Percentiles rank a stretch among this genome's conserved stretches.
Conservation (phyloP, 2,329 filamentous ascomycete species). For the Aspergillus sp. region DNA sequence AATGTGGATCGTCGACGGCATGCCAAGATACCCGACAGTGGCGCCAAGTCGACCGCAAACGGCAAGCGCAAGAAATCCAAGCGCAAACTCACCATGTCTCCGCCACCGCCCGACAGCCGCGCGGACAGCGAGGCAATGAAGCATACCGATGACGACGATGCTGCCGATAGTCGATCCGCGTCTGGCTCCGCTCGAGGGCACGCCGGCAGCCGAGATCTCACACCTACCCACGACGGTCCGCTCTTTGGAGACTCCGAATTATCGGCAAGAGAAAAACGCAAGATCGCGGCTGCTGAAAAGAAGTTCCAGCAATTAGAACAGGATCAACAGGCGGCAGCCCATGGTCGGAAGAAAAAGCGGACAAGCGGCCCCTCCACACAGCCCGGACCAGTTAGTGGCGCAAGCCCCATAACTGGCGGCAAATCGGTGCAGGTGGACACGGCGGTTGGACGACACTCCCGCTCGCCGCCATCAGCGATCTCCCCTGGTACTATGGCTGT, state of each 20-base stretch:
- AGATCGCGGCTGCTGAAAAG: slow-evolving; percentile 56
- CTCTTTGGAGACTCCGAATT: slow-evolving; percentile 43
- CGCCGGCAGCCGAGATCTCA: slow-evolving; percentile 55
- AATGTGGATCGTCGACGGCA: slow-evolving; percentile 38
- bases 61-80: slow-evolving; percentile 44
- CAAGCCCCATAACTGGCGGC: slow-evolving; percentile 30
- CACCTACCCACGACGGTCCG: slow-evolving; percentile 42
- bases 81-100: slow-evolving; percentile 44
- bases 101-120: slow-evolving; percentile 51
- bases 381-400: slow-evolving; percentile 39
- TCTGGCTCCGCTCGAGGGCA: slow-evolving; percentile 52
- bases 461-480: slow-evolving; percentile 28
- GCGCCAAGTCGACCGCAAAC: slow-evolving; percentile 34
- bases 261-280: slow-evolving; percentile 56
- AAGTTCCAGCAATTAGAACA: slow-evolving; percentile 56
- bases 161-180: slow-evolving; percentile 50
- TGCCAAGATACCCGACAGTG: slow-evolving; percentile 18
- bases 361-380: slow-evolving; percentile 49
- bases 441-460: slow-evolving; percentile 19
- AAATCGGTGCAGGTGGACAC: slow-evolving; percentile 27
- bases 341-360: slow-evolving; percentile 48
- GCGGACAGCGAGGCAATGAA: slow-evolving; percentile 53
- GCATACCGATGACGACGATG: slow-evolving; percentile 49
- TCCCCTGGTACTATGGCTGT: slow-evolving; percentile 21
- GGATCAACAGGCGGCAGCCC: slow-evolving; percentile 42